phyloP scores from a whole-genome alignment of 1,139 yeast species.

The Suhomyces bokatorum region DNA sequence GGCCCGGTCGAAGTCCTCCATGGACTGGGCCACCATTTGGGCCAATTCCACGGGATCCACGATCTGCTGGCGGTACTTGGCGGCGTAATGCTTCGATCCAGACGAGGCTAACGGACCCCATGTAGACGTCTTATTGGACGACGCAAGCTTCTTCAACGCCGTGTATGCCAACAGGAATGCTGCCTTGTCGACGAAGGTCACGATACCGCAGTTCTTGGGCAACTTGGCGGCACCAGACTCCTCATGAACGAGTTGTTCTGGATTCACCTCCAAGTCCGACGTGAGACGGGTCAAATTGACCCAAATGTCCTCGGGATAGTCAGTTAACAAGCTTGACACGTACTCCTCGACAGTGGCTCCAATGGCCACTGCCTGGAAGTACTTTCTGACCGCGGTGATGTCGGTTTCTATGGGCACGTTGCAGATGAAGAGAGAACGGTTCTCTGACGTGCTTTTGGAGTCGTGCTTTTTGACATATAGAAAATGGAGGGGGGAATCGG shows the following conservation, averaged over 20 bases:
- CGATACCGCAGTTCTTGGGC: slow-evolving; percentile 73
- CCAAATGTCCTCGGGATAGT: slow-evolving; percentile 51
- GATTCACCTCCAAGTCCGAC: slow-evolving; percentile 51
- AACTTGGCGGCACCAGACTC: slow-evolving; percentile 38
- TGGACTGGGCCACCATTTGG: slow-evolving; percentile 53
- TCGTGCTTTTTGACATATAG: slow-evolving; percentile 68
- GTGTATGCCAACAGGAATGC: slow-evolving; percentile 67
- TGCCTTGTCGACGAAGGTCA: slow-evolving; percentile 73
- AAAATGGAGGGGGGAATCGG: slow-evolving; percentile 43
- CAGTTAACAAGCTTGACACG: slow-evolving; percentile 38
- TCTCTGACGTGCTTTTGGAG: slow-evolving; percentile 30
- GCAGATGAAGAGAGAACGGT: slow-evolving; percentile 64
- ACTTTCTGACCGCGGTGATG: slow-evolving; percentile 51
- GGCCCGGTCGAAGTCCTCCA: slow-evolving; percentile 67
- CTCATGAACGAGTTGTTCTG: slow-evolving; percentile 14
- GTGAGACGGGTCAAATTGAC: slow-evolving; percentile 62
- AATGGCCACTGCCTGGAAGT: slow-evolving; percentile 59
- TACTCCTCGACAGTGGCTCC: slow-evolving; percentile 60
- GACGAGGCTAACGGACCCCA: slow-evolving; percentile 24
- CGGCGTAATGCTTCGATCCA: slow-evolving; percentile 34
- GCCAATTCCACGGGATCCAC: slow-evolving; percentile 51
- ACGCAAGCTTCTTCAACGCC: slow-evolving; percentile 53
- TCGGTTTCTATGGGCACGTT: slow-evolving; percentile 71
- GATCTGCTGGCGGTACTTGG: slow-evolving; percentile 31
- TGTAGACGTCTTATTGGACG: slow-evolving; percentile 21